Evolutionary conservation across 305 asterid species (phyloP).

Genomic region (Fraxinus dipetala): DNA sequence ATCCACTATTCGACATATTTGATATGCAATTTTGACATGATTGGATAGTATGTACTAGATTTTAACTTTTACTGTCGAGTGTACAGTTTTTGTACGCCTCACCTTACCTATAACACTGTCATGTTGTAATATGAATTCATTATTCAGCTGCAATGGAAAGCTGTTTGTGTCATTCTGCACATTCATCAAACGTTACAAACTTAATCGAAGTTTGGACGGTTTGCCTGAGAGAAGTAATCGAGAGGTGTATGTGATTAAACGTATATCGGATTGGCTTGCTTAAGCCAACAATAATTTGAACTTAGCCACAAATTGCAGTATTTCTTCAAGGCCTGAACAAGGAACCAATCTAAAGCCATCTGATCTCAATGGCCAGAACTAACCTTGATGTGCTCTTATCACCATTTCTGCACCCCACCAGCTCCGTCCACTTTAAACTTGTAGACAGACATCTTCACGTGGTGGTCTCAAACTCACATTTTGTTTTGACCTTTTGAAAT

Average conservation of each 20-base stretch:
- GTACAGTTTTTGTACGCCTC: neutral
- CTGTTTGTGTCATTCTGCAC: neutral
- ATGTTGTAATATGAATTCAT: neutral
- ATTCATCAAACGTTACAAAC: neutral
- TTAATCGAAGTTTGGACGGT: neutral
- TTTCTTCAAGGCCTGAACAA: neutral
- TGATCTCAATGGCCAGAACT: neutral
- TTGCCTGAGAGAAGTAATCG: neutral
- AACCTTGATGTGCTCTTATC: neutral
- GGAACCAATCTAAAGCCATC: neutral
- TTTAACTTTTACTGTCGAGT: neutral
- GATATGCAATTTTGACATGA: neutral
- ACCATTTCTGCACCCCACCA: neutral
- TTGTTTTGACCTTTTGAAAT: neutral
- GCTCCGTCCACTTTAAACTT: neutral
- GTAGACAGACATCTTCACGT: neutral
- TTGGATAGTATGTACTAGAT: neutral
- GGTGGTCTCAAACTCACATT: neutral
- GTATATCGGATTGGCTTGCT: neutral
- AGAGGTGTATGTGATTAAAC: neutral
- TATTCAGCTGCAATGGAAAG: neutral
- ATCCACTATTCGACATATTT: neutral
- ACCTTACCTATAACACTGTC: neutral
- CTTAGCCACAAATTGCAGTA: neutral
- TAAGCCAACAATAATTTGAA: neutral